Percentiles rank a stretch among this genome's conserved stretches.
Conservation (phyloP, 495 filamentous ascomycete species). For the Hypoxylon rickii region DNA sequence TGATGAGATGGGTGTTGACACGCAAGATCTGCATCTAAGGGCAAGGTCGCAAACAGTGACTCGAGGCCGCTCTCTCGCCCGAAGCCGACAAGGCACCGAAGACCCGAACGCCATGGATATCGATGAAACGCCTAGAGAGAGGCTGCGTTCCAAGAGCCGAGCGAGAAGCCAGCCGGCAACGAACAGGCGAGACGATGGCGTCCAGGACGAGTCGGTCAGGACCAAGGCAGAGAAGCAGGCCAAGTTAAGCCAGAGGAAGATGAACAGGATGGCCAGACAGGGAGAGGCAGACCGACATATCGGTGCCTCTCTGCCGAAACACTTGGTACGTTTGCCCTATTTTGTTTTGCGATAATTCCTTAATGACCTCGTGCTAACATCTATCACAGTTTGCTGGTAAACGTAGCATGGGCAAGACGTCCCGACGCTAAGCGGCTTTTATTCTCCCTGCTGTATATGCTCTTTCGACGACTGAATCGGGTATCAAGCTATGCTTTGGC, state of each 20-base stretch:
- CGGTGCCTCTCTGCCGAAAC: conserved; percentile 79
- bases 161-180: conserved; percentile 74
- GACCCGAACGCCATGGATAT: conserved; percentile 85
- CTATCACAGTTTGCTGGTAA: conserved; percentile 36
- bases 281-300: conserved; percentile 96
- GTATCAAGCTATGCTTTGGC: conserved; percentile 13
- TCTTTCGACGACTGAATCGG: conserved; percentile 7
- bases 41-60: conserved; percentile 61
- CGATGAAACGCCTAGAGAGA: conserved; percentile 65
- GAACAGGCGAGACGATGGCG: conserved; percentile 84
- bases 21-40: conserved; percentile 69
- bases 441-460: conserved; percentile 12
- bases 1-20: conserved; percentile 83
- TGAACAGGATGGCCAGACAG: conserved; percentile 95
- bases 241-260: conserved; percentile 94
- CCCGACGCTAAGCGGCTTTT: conserved; percentile 39
- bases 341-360: background rate
- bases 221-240: conserved; percentile 80
- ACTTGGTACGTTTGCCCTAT: conserved; percentile 69
- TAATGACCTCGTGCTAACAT: conserved; percentile 36
- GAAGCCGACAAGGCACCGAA: conserved; percentile 54
- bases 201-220: conserved; percentile 61
- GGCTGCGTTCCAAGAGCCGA: conserved; percentile 75
- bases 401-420: conserved; percentile 35
- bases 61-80: conserved; percentile 65